Evolutionary conservation across 495 filamentous ascomycete genomes (phyloP), one percentile per base, ranked within the genome.

Genomic region (Penicillium macrosclerotiorum): DNA sequence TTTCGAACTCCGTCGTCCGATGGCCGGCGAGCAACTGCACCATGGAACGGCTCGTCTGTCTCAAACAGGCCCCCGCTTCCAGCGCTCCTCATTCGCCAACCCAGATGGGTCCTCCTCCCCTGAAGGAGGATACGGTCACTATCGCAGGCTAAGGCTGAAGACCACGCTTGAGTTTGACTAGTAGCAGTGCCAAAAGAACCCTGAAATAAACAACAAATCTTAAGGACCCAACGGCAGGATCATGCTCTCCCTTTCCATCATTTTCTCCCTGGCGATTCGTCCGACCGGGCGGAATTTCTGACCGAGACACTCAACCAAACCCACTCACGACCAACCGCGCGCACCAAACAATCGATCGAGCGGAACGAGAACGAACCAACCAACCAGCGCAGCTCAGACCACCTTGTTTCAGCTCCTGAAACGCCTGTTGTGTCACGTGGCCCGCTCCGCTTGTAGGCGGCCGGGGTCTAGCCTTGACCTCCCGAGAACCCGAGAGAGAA

Each of bases 1-100:
- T 18, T 7, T 11, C 34, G 34, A 19, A 11, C 29, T 4, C 39
- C 26, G 25, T 25, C 19, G 23, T 12, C 20, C 35, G 11, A 40
- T 17, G 19, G 6, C 25, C 25, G 25, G 25, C 24, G 37, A 27
- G 23, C 25, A 14, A 22, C 29, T 0, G 40, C 27, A 19, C 9
- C 49, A 38, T 52, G 49, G 49, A 42, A 42, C 43, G 49, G 42
- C 27, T 37, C 42, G 30, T 47, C 37, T 46, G 49, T 52, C 49
- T 52, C 49, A 52, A 46, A 46, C 49, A 37, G 5, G 5, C 8
- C 8, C 25, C 25, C 43, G 9, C 2, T 5, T 14, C 8, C 19
- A 8, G 9, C 9, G 3, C 30, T 16, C 16, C 14, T 44, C 23
- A 44, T 44, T 36, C 14, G 42, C 40, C 18, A 30, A 7, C 37